Percentiles rank a stretch among this genome's conserved stretches.
Conservation (phyloP, 768 basidiomycete genomes). For the Tricholoma bakamatsutake region DNA sequence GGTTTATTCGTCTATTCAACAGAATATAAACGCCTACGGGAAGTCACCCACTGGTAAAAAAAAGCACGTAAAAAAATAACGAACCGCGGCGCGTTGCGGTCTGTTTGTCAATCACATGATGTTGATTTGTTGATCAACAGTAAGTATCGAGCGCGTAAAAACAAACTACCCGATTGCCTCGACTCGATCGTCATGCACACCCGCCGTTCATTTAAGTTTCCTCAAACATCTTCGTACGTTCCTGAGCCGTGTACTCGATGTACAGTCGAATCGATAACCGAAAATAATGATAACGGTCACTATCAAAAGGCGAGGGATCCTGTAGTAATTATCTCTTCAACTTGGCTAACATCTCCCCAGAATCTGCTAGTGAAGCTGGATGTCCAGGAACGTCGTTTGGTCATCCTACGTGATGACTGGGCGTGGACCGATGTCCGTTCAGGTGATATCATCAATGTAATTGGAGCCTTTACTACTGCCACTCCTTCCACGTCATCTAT, state of each 20-base stretch:
- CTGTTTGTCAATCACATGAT: too few species aligned
- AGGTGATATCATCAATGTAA: constrained; percentile 76
- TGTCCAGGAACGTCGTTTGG: constrained; percentile 33
- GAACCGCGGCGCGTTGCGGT: too few species aligned
- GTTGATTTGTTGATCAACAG: too few species aligned
- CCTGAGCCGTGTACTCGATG: constrained; percentile 49
- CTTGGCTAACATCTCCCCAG: constrained; percentile 24
- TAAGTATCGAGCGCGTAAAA: too few species aligned
- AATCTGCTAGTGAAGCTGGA: constrained; percentile 45
- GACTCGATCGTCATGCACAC: too few species aligned
- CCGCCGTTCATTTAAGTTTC: too few species aligned
- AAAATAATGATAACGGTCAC: constrained; percentile 22
- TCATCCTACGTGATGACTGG: constrained; percentile 80
- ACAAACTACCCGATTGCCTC: too few species aligned
- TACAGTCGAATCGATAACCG: constrained; percentile 40
- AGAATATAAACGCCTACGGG: too few species aligned
- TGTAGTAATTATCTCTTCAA: not conserved
- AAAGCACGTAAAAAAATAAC: too few species aligned
- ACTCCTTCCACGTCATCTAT: constrained; percentile 28
- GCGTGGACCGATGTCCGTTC: constrained; percentile 49
- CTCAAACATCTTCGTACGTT: constrained; percentile 18
- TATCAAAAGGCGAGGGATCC: constrained; percentile 35
- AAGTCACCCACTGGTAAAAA: too few species aligned
- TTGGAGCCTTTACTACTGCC: constrained; percentile 40
- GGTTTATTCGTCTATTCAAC: too few species aligned